Evolutionary conservation across 306 rosid species (phyloP).

Genomic region (Cyclanthera cordifolia): DNA sequence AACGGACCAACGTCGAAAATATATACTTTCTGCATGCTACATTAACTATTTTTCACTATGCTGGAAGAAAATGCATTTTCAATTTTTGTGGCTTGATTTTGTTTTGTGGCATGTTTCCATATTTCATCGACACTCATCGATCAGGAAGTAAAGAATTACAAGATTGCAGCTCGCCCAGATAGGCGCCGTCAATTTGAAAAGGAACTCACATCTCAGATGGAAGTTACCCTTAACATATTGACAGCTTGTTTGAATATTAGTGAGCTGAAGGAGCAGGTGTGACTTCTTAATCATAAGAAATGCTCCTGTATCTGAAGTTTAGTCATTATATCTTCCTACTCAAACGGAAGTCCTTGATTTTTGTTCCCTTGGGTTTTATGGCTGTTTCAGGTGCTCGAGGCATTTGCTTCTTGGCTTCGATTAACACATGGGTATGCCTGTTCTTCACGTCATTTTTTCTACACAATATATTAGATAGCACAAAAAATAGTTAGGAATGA

Average conservation of each 20-base stretch:
- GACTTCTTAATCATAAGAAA: constrained; percentile 6
- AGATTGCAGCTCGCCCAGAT: constrained; percentile 98
- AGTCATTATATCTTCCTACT: neutral
- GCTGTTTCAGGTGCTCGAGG: constrained; percentile 83
- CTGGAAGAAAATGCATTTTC: neutral
- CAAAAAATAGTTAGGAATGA: neutral
- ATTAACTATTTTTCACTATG: neutral
- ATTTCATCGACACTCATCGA: constrained; percentile 20
- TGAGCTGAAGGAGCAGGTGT: constrained; percentile 96
- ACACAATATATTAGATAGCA: constrained; percentile 1
- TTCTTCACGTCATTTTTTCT: constrained; percentile 10
- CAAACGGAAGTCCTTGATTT: constrained; percentile 11
- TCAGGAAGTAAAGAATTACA: constrained; percentile 87
- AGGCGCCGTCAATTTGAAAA: constrained; percentile 95
- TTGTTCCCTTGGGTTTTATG: constrained; percentile 20
- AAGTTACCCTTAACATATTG: constrained; percentile 77
- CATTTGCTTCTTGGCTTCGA: constrained; percentile 99
- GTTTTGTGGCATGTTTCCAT: constrained; percentile 14
- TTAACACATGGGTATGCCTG: constrained; percentile 83
- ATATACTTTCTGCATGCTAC: neutral
- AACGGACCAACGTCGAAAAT: neutral
- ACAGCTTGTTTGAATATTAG: constrained; percentile 78
- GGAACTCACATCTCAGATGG: constrained; percentile 90
- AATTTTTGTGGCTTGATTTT: constrained; percentile 7
- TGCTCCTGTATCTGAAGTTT: constrained; percentile 15